Evolutionary conservation across 2,329 filamentous ascomycete species (phyloP).

Genomic region (Phialocephala subalpina): DNA sequence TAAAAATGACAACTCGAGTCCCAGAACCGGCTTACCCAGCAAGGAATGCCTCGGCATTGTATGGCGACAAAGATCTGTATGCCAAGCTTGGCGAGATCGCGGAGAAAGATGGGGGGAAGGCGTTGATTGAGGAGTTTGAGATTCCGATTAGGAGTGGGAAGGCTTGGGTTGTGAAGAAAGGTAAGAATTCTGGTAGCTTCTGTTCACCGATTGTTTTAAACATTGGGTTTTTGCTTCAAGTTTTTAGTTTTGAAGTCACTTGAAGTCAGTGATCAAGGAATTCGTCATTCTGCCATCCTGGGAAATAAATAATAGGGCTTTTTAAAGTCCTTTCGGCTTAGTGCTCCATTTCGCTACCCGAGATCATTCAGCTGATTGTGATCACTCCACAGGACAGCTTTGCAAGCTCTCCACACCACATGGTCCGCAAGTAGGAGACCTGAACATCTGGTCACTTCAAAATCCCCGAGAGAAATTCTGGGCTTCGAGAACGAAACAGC

Average conservation of each 20-base stretch:
- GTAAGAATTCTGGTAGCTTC: slow-evolving; percentile 17
- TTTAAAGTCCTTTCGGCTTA: no score
- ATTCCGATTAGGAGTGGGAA: slow-evolving; percentile 77
- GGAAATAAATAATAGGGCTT: no score
- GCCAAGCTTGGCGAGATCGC: slow-evolving; percentile 30
- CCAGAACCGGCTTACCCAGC: slow-evolving; percentile 34
- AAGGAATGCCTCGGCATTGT: slow-evolving; percentile 33
- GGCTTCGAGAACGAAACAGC: slow-evolving; percentile 80
- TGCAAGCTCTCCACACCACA: slow-evolving; percentile 78
- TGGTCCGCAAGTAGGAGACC: slow-evolving; percentile 81
- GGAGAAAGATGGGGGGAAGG: slow-evolving; percentile 23
- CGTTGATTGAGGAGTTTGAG: slow-evolving; percentile 59
- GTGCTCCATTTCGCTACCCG: no score
- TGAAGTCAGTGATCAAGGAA: no score
- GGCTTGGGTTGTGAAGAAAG: slow-evolving; percentile 72
- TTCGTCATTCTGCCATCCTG: no score
- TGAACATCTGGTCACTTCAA: slow-evolving; percentile 81
- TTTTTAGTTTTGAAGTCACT: slow-evolving; percentile 4
- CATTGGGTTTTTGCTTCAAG: neutral
- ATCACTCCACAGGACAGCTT: slow-evolving; percentile 60
- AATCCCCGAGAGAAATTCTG: slow-evolving; percentile 86
- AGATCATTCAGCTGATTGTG: no score
- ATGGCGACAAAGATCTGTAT: slow-evolving; percentile 39
- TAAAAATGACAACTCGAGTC: slow-evolving; percentile 17
- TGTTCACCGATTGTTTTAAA: neutral